Base-by-base conservation (phyloP, 805 yeast species). In the Starmerella floricola region DNA sequence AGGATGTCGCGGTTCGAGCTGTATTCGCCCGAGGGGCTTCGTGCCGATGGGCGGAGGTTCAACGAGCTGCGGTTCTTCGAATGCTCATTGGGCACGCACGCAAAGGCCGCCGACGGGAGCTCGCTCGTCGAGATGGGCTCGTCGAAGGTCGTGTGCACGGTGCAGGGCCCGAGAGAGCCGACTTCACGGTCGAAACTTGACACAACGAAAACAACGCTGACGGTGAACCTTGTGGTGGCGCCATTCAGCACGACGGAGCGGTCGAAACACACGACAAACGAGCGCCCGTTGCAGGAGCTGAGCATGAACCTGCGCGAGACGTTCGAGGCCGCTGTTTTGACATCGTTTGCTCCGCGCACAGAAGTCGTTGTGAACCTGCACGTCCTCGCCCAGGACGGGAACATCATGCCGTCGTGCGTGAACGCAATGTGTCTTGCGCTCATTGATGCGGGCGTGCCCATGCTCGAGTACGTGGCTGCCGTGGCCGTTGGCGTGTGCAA, bases 21-120 rank as follows among this genome's bases (percentile, higher is more conserved):
- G 34, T 88, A 83, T 58, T 87, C 96, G 0, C 95, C 95, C 6
- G 97, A 91, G 62, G 98, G 98, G 4, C 69, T 91, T 36, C 69
- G 98, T 50, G 66, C 44, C 12, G 97, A 91, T 59, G 98, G 98
- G 2, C 75, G 98, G 54, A 71, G 98, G 48, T 86, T 91, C 86
- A 85, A 88, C 55, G 98, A 91, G 60, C 69, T 87, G 34, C 76
- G 97, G 38, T 71, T 78, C 24, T 83, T 91, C 55, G 74, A 74
- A 30, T 82, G 94, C 57, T 72, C 76, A 16, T 76, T 84, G 41
- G 85, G 85, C 55, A 86, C 97, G 1, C 96, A 87, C 55, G 85
- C 95, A 5, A 74, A 71, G 52, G 48, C 61, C 1, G 72, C 91
- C 2, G 96, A 88, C 62, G 98, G 97, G 6, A 87, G 96, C 1